Conservation (phyloP, 2,329 filamentous ascomycete genomes). For the Xylariaceae sp. region DNA sequence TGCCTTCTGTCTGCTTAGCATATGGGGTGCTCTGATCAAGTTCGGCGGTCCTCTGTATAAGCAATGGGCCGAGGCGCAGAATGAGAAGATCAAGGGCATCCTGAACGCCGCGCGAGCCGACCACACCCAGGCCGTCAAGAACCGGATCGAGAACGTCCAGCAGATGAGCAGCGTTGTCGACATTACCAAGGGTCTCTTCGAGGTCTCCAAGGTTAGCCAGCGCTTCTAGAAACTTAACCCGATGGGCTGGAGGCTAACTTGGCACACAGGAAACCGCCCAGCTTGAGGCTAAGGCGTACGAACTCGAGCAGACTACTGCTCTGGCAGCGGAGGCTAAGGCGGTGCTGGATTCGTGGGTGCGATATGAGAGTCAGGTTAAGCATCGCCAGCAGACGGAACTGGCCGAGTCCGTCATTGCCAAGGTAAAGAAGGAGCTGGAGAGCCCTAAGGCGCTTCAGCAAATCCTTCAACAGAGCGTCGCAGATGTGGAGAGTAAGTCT, state of each 20-base stretch:
- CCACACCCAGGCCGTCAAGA: slow-evolving; percentile 94
- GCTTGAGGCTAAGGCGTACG: slow-evolving; percentile 93
- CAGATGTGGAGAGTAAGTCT: slow-evolving; percentile 87
- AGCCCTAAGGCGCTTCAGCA: slow-evolving; percentile 97
- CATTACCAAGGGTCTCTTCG: slow-evolving; percentile 95
- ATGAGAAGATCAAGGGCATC: slow-evolving; percentile 91
- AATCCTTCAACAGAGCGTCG: slow-evolving; percentile 94
- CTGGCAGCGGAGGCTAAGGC: slow-evolving; percentile 90
- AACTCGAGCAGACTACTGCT: slow-evolving; percentile 95
- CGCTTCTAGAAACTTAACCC: not conserved
- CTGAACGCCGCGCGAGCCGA: slow-evolving; percentile 91
- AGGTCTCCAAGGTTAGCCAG: slow-evolving; percentile 86
- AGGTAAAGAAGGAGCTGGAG: slow-evolving; percentile 98
- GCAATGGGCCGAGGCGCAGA: slow-evolving; percentile 88
- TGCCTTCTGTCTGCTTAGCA: slow-evolving; percentile 86
- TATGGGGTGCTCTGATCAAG: slow-evolving; percentile 91
- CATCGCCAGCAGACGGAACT: slow-evolving; percentile 97
- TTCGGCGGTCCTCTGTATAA: slow-evolving; percentile 91
- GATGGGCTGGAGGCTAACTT: slow-evolving; percentile 2
- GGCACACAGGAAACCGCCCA: slow-evolving; percentile 82
- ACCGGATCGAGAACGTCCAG: slow-evolving; percentile 90
- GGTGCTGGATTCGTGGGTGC: slow-evolving; percentile 97
- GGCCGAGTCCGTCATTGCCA: slow-evolving; percentile 88
- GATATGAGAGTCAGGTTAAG: slow-evolving; percentile 98
- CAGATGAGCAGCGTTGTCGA: slow-evolving; percentile 94